Evolutionary conservation across 2,329 filamentous ascomycete genomes (phyloP).

Genomic region (Lachnellula hyalina): DNA sequence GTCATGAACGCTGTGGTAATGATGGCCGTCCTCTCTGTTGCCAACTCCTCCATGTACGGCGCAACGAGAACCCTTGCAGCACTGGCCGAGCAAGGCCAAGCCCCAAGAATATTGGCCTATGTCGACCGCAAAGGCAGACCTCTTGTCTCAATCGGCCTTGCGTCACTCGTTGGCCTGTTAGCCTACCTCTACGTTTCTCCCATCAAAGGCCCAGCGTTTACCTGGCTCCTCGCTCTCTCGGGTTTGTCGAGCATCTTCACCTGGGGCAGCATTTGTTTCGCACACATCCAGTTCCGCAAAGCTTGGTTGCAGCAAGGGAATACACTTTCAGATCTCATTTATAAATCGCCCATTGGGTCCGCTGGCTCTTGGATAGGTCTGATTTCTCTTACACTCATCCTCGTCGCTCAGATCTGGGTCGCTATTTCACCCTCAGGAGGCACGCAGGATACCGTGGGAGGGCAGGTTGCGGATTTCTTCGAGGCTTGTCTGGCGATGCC

Average conservation of each 20-base stretch:
- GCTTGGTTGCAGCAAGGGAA: slow-evolving; percentile 65
- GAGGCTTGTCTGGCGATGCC: slow-evolving; percentile 64
- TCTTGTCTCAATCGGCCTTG: slow-evolving; percentile 63
- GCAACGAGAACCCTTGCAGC: slow-evolving; percentile 86
- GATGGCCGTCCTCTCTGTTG: slow-evolving; percentile 82
- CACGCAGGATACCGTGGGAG: slow-evolving; percentile 34
- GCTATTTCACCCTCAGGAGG: slow-evolving; percentile 68
- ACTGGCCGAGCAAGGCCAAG: slow-evolving; percentile 81
- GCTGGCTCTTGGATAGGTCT: slow-evolving; percentile 59
- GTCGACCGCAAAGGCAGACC: slow-evolving; percentile 79
- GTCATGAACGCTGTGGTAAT: slow-evolving; percentile 94
- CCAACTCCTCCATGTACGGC: slow-evolving; percentile 88
- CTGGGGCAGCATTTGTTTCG: slow-evolving; percentile 77
- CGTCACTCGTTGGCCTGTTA: slow-evolving; percentile 64
- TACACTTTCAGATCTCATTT: slow-evolving; percentile 57
- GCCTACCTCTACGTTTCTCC: slow-evolving; percentile 67
- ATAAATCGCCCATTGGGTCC: slow-evolving; percentile 53
- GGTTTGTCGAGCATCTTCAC: slow-evolving; percentile 72
- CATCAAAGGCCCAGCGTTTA: slow-evolving; percentile 55
- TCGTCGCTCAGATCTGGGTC: slow-evolving; percentile 63
- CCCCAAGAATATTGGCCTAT: slow-evolving; percentile 71
- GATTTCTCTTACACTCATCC: slow-evolving; percentile 42
- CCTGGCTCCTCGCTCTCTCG: slow-evolving; percentile 74
- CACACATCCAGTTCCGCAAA: slow-evolving; percentile 83
- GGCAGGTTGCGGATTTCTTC: slow-evolving; percentile 64